These are phyloP conservation scores for Eremothecium sinecaudum DNA, from an alignment of 1,139 yeast genomes.

Conservation along the genomic window DNA sequence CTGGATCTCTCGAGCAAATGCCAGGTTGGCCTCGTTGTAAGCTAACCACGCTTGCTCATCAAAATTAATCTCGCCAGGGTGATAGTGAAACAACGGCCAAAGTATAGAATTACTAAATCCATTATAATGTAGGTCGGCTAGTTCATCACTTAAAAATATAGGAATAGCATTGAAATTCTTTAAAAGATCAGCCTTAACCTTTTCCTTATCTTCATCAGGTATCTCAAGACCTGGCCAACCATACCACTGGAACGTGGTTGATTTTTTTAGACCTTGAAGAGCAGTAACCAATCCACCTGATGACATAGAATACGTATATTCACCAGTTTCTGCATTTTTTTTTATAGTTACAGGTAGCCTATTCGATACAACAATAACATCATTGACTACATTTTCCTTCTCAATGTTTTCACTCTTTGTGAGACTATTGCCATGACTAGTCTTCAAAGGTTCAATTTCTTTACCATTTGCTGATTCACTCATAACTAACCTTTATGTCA, in stretches of 20 bases:
- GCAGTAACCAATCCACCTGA: constrained; percentile 98
- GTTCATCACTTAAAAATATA: constrained; percentile 71
- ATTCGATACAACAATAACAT: constrained; percentile 87
- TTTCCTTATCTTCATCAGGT: constrained; percentile 62
- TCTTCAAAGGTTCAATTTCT: too few relatives aligned
- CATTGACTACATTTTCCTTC: constrained; percentile 39
- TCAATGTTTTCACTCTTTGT: neutral
- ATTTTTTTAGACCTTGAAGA: constrained; percentile 77
- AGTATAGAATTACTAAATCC: constrained; percentile 87
- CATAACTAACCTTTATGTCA: too few relatives aligned
- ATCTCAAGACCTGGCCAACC: constrained; percentile 97
- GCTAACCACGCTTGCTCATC: constrained; percentile 99
- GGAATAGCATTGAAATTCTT: constrained; percentile 85
- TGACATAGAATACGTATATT: constrained; percentile 75
- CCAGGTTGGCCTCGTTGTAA: constrained; percentile 82
- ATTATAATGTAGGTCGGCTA: constrained; percentile 93
- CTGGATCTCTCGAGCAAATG: constrained; percentile 71
- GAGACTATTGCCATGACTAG: neutral
- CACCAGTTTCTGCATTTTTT: constrained; percentile 46
- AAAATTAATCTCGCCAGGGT: constrained; percentile 98
- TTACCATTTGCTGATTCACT: too few relatives aligned
- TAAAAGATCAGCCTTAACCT: constrained; percentile 61
- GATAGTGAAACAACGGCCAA: constrained; percentile 98
- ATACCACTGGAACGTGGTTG: constrained; percentile 88
- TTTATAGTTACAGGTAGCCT: constrained; percentile 89